Percentiles rank a stretch among this genome's conserved stretches.
Conservation (phyloP, 1,284 basidiomycete genomes). For the Ganoderma leucocontextum region DNA sequence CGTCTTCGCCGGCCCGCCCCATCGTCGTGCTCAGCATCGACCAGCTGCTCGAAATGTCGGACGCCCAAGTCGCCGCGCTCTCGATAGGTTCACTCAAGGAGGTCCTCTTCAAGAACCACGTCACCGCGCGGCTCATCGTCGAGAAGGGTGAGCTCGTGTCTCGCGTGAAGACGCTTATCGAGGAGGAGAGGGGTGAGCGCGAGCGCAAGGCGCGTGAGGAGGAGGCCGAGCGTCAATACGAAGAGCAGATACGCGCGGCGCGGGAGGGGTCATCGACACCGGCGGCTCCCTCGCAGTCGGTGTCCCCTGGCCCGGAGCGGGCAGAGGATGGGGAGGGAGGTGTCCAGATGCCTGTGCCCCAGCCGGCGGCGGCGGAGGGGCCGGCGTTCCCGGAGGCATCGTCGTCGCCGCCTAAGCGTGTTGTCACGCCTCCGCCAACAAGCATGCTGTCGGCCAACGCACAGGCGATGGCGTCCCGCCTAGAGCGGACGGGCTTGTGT, state of each 20-base stretch:
- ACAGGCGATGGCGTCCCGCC: conserved; percentile 46
- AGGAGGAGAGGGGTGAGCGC: conserved; percentile 69
- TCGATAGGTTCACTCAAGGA: conserved; percentile 75
- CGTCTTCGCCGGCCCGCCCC: conserved; percentile 39
- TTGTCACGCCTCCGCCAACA: conserved; percentile 37
- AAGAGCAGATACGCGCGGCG: conserved; percentile 45
- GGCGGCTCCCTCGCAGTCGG: background rate
- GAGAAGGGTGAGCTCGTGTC: conserved; percentile 81
- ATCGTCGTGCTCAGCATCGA: conserved; percentile 60
- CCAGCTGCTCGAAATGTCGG: conserved; percentile 68
- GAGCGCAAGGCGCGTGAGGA: conserved; percentile 54
- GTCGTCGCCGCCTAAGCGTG: conserved; percentile 23
- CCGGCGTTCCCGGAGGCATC: conserved; percentile 14
- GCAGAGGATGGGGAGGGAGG: background rate
- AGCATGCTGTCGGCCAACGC: conserved; percentile 38
- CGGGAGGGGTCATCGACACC: conserved; percentile 40
- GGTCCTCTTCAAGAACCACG: conserved; percentile 79
- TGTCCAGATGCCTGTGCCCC: conserved; percentile 13
- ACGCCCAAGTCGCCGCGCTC: conserved; percentile 62
- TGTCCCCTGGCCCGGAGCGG: background rate
- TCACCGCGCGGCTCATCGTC: conserved; percentile 64
- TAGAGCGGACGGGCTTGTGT: conserved; percentile 80
- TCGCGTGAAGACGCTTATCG: conserved; percentile 69
- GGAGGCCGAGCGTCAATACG: conserved; percentile 53
- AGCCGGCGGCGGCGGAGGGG: background rate